Conservation (phyloP, 768 basidiomycete species). For the Russula dissimulans region DNA sequence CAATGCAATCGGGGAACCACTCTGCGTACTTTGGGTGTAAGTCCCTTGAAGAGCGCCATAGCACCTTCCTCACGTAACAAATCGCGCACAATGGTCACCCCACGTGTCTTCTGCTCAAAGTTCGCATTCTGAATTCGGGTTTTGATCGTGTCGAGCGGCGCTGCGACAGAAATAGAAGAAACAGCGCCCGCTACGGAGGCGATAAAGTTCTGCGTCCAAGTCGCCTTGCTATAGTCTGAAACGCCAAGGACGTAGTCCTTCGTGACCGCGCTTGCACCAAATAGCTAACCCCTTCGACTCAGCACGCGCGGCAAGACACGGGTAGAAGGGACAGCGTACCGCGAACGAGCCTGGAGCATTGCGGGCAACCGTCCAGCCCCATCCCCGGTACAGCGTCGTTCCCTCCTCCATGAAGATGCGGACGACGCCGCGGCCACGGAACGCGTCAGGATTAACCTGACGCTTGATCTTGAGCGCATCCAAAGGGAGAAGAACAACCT, state of each 20-base stretch:
- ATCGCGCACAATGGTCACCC: constrained; percentile 74
- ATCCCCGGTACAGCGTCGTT: constrained; percentile 86
- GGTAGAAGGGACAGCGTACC: constrained; percentile 37
- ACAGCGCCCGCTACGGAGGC: constrained; percentile 92
- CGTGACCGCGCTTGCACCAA: constrained; percentile 90
- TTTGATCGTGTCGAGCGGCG: constrained; percentile 93
- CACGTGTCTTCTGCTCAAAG: constrained; percentile 79
- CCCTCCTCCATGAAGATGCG: constrained; percentile 91
- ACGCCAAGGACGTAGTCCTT: constrained; percentile 91
- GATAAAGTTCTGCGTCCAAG: constrained; percentile 95
- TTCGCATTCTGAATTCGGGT: constrained; percentile 98
- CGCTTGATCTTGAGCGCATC: constrained; percentile 98
- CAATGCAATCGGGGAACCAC: neutral
- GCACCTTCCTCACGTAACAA: constrained; percentile 81
- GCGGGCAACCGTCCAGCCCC: constrained; percentile 98
- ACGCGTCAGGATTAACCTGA: constrained; percentile 96
- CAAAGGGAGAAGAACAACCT: constrained; percentile 93
- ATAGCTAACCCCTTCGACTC: constrained; percentile 48
- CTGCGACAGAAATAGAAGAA: constrained; percentile 91
- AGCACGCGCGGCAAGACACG: neutral
- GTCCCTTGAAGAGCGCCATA: constrained; percentile 87
- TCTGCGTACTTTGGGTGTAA: constrained; percentile 78
- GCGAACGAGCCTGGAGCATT: constrained; percentile 96
- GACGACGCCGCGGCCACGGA: constrained; percentile 86
- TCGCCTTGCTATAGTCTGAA: constrained; percentile 86